Evolutionary conservation across 208 protist genomes (phyloP), one percentile per base, ranked within the genome.

Genomic region (Crithidia thermophila): DNA sequence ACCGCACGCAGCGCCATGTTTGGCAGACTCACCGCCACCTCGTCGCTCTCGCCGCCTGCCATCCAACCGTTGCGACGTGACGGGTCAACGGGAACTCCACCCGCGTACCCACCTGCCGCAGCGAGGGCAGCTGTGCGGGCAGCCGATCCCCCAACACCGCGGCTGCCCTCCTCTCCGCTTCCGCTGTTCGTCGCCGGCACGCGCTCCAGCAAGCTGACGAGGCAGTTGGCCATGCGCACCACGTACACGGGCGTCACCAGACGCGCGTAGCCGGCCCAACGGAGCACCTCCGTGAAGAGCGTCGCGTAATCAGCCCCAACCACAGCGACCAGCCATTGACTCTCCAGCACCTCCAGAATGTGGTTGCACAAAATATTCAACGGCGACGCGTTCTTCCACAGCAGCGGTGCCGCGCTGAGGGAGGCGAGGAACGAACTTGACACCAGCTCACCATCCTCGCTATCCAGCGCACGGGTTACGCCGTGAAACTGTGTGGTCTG

Each of bases 381-480:
- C 13, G 85, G 87, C 4, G 78, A 75, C 0, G 76, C 77, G 42
- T 86, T 79, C 67, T 95, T 93, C 79, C 84, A 95, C 18, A 91
- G 75, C 23, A 95, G 67, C 2, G 85, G 85, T 27, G 84, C 69
- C 37, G 56, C 43, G 31, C 69, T 58, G 28, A 67, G 49, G 4
- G 61, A 67, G 2, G 31, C 40, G 23, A 37, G 3, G 4, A 55
- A 18, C 13, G 14, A 46, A 28, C 16, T 18, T 33, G 25, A 51
- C 5, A 5, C 18, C 27, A 25, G 40, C 13, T 27, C 21, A 18
- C 5, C 45, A 27, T 28, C 47, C 16, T 9, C 33, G 27, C 21
- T 30, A 8, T 14, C 50, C 27, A 33, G n/a, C n/a, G 39, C 49
- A 52, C 42, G n/a, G 31, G n/a, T 50, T n/a, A 28, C n/a, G n/a